A percentile compares a stretch with the other conserved stretches of the same genome.
Evolutionary conservation across 352 stramenopile species (phyloP).

Genomic region (Pythium phragmitis): DNA sequence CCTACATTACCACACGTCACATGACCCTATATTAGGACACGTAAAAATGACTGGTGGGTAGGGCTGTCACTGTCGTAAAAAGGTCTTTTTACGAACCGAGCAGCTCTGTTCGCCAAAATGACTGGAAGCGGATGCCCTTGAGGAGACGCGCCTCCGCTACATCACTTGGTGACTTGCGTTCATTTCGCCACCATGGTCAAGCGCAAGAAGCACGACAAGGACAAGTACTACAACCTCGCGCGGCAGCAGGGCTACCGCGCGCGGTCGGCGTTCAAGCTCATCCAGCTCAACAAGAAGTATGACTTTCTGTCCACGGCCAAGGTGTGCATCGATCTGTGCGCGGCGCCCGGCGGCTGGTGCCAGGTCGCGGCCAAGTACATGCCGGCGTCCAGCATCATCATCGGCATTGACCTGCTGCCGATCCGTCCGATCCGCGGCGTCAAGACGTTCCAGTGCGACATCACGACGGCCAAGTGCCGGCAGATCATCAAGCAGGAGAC

Average conservation of each 20-base stretch:
- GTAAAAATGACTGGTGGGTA: conserved; percentile 33
- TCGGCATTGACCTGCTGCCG: conserved; percentile 98
- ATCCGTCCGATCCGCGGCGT: conserved; percentile 97
- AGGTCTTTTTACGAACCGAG: conserved; percentile 19
- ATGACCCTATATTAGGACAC: conserved; percentile 14
- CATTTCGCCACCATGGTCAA: conserved; percentile 80
- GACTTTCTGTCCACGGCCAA: conserved; percentile 95
- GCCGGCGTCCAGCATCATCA: conserved; percentile 94
- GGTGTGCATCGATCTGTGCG: conserved; percentile 99
- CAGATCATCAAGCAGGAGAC: conserved; percentile 94
- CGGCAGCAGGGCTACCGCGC: conserved; percentile 98
- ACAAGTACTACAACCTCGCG: conserved; percentile 99
- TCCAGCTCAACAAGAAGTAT: conserved; percentile 99
- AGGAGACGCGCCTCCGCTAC: neutral
- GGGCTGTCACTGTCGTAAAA: conserved; percentile 25
- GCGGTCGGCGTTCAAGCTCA: conserved; percentile 99
- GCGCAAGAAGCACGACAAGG: conserved; percentile 98
- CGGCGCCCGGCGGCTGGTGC: conserved; percentile 98
- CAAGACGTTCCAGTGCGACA: conserved; percentile 97
- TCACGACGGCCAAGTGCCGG: conserved; percentile 89
- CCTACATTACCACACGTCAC: conserved; percentile 19
- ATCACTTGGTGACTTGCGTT: conserved; percentile 24
- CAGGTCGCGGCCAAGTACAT: conserved; percentile 92
- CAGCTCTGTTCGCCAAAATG: conserved; percentile 16
- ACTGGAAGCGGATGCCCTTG: conserved; percentile 27